Conservation (phyloP, 768 basidiomycete species). For the Antrodiella citrinella region DNA sequence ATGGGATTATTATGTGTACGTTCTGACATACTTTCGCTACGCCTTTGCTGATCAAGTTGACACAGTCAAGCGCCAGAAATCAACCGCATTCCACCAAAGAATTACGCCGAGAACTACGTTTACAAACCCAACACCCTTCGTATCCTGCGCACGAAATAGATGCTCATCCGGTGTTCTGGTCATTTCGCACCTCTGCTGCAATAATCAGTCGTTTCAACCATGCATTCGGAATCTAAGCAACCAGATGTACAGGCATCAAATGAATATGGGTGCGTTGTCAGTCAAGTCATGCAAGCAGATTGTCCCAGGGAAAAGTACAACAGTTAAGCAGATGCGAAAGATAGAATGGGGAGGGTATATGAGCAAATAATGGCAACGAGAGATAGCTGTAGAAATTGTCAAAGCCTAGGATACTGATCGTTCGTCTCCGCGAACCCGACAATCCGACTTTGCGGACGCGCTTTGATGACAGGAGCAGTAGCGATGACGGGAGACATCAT, state of each 20-base stretch:
- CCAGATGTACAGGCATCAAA: background rate
- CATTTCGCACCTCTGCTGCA: too few relatives aligned
- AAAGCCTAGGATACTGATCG: background rate
- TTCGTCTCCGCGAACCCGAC: constrained; percentile 40
- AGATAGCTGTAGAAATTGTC: background rate
- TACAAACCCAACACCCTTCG: constrained; percentile 76
- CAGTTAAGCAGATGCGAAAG: background rate
- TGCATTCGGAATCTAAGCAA: too few relatives aligned
- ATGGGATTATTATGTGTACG: constrained; percentile 90
- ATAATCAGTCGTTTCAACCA: too few relatives aligned
- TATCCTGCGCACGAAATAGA: constrained; percentile 88
- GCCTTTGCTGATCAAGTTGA: constrained; percentile 10
- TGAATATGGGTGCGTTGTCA: background rate
- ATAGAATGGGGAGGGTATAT: background rate
- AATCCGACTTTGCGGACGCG: constrained; percentile 51
- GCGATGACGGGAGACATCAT: constrained; percentile 24
- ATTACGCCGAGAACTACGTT: constrained; percentile 86
- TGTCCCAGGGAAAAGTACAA: background rate
- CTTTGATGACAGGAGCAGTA: constrained; percentile 40
- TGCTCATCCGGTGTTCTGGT: too few relatives aligned
- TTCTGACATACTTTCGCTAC: constrained; percentile 18
- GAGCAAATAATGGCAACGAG: background rate
- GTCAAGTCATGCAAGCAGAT: background rate
- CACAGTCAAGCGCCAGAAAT: constrained; percentile 41
- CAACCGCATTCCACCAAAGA: constrained; percentile 74